phyloP scores from a whole-genome alignment of 2,329 filamentous ascomycete genomes.

The Colletotrichum lupini region DNA sequence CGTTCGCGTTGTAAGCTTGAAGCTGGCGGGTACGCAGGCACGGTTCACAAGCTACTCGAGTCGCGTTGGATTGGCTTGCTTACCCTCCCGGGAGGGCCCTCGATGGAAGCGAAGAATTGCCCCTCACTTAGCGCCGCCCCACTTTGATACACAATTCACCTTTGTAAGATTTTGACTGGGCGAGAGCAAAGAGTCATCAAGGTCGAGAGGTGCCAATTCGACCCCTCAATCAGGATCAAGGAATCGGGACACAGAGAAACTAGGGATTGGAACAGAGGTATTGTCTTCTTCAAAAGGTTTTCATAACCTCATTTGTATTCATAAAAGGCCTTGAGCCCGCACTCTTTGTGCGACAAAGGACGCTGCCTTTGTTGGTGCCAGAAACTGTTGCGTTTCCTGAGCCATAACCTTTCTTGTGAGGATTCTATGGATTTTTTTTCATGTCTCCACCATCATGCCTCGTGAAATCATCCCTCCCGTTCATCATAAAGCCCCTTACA shows the following conservation, averaged over 20 bases:
- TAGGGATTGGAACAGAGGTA: background rate
- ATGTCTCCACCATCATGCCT: slow-evolving; percentile 44
- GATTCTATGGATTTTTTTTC: slow-evolving; percentile 37
- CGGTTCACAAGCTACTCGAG: background rate
- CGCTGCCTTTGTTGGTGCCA: slow-evolving; percentile 25
- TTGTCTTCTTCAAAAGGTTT: slow-evolving; percentile 32
- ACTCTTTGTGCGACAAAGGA: slow-evolving; percentile 21
- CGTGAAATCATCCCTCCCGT: slow-evolving; percentile 42
- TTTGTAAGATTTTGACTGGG: background rate
- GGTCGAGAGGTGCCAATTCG: slow-evolving; percentile 2
- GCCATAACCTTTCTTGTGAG: slow-evolving; percentile 32
- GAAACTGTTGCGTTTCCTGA: slow-evolving; percentile 23
- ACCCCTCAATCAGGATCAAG: background rate
- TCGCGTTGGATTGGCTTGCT: slow-evolving; percentile 34
- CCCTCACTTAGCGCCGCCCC: slow-evolving; percentile 36
- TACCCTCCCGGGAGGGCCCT: background rate
- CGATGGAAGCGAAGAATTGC: slow-evolving; percentile 19
- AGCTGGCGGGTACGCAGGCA: background rate
- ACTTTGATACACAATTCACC: background rate
- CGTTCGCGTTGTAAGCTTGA: background rate
- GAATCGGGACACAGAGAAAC: background rate
- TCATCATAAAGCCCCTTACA: slow-evolving; percentile 33
- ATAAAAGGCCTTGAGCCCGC: slow-evolving; percentile 28
- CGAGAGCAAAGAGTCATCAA: background rate
- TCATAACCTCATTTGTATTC: slow-evolving; percentile 36